Conservation (phyloP, 345 rosid species). For the Reutealis trisperma region DNA sequence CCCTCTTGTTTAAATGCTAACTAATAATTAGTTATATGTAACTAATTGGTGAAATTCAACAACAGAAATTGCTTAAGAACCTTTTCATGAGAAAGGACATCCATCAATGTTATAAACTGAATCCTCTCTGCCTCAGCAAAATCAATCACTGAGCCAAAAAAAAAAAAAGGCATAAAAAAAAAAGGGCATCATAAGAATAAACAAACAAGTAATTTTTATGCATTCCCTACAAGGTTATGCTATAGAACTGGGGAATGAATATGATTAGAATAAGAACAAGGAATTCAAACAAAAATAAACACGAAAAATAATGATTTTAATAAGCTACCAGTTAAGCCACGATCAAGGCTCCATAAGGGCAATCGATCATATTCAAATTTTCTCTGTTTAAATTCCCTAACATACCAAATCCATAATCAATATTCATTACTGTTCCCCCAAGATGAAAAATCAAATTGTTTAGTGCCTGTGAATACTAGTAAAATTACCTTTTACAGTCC, state of each 20-base stretch:
- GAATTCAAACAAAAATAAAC: background rate
- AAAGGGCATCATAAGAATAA: background rate
- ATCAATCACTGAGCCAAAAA: slow-evolving; percentile 11
- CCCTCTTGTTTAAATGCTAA: background rate
- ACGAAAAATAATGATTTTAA: background rate
- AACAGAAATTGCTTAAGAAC: slow-evolving; percentile 7
- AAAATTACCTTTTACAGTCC: slow-evolving; percentile 16
- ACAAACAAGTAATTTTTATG: no score
- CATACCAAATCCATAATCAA: slow-evolving; percentile 1
- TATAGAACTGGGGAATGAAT: background rate
- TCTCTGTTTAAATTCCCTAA: slow-evolving; percentile 13
- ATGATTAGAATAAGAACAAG: background rate
- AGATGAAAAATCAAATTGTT: background rate
- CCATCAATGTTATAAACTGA: slow-evolving; percentile 12
- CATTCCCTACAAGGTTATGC: no score
- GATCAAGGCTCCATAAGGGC: background rate
- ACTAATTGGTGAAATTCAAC: background rate
- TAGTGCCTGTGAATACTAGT: background rate
- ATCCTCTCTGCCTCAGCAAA: background rate
- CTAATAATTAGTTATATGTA: background rate
- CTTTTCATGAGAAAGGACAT: background rate
- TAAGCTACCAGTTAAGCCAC: slow-evolving; percentile 13
- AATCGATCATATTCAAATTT: background rate
- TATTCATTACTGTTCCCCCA: background rate
- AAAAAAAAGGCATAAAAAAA: background rate